Evolutionary conservation across 768 basidiomycete genomes (phyloP), one percentile per base, ranked within the genome.

Genomic region (Hirschioporus abietinus): DNA sequence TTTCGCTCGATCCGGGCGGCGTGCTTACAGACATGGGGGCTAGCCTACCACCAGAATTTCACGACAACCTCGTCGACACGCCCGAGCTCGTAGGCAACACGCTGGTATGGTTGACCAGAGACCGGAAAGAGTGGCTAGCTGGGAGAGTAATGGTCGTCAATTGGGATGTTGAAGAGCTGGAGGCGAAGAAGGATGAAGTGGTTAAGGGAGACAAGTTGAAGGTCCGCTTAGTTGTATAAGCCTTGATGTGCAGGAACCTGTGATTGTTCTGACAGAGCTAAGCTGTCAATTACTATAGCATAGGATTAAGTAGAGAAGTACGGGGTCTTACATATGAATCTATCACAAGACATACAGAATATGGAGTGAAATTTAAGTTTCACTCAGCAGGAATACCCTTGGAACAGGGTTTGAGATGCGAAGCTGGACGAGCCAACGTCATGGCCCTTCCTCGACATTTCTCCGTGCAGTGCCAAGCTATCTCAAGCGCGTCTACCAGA

Each of bases 11-110:
- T 20, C 42, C 42, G 2, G 70, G 71, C 6, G 67, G 63, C 1
- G 66, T 68, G 23, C 6, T 64, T 27, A 71, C 69, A 7, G 71
- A 71, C 25, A 58, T 70, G 59, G 24, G 60, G 8, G 35, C 57
- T 15, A 23, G 18, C 18, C 24, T 66, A 20, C 60, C 66, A 6
- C 20, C 36, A 1, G 57, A 65, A 23, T 58, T 64, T 27, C 35
- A 63, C 18, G 52, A 15, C 26, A 34, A 59, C 52, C 58, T 68
- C 27, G 35, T 58, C 24, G 66, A 68, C 57, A 68, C 63, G 8
- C 25, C 59, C 18, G 59, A 66, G n/a, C 30, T 68, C 7, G 20
- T 63, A 23, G 67, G 65, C 10, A 18, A 66, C 60, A 66, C 65
- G 20, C 34, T 64, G 35, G 35, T 70, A 18, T 66, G 63, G 67